A percentile compares a stretch with the other conserved stretches of the same genome.
These are phyloP conservation scores for Starmerella tilneyi DNA, from an alignment of 805 yeast species.

Conservation along the genomic window DNA sequence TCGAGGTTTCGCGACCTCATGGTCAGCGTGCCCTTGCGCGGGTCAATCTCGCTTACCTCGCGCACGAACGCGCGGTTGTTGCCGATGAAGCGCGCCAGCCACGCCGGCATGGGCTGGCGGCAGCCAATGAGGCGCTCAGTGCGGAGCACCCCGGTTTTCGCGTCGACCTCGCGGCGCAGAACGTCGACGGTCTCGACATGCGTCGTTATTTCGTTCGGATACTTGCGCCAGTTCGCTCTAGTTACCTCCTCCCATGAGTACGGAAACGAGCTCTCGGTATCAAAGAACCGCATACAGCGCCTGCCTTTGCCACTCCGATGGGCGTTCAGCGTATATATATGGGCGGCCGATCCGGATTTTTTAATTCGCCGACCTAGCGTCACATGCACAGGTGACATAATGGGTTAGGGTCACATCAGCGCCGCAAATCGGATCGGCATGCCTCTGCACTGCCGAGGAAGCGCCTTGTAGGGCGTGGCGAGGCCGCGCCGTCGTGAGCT, in stretches of 20 bases:
- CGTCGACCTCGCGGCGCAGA: slow-evolving; percentile 56
- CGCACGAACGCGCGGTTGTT: slow-evolving; percentile 69
- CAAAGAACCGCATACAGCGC: slow-evolving; percentile 65
- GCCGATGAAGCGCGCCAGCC: slow-evolving; percentile 68
- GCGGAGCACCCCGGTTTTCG: slow-evolving; percentile 43
- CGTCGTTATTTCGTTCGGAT: slow-evolving; percentile 86
- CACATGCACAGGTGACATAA: not conserved
- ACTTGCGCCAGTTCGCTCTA: slow-evolving; percentile 92
- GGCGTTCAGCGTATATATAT: not conserved
- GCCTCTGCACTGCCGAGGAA: too few species aligned
- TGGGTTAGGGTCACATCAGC: slow-evolving; percentile 1
- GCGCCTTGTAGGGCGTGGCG: too few species aligned
- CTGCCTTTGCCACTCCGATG: not conserved
- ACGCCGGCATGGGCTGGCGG: slow-evolving; percentile 72
- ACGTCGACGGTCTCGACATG: slow-evolving; percentile 94
- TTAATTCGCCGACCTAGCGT: slow-evolving; percentile 3
- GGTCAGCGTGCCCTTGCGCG: slow-evolving; percentile 49
- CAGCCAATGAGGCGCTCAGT: slow-evolving; percentile 86
- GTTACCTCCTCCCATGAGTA: slow-evolving; percentile 93
- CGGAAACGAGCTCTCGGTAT: slow-evolving; percentile 54
- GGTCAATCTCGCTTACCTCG: slow-evolving; percentile 78
- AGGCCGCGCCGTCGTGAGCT: too few species aligned
- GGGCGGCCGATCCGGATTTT: not conserved
- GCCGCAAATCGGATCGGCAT: too few species aligned
- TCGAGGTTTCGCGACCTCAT: slow-evolving; percentile 84